A percentile compares a stretch with the other conserved stretches of the same genome.
Evolutionary conservation across 2,329 filamentous ascomycete genomes (phyloP).

Genomic region (Pezicula carpinea): DNA sequence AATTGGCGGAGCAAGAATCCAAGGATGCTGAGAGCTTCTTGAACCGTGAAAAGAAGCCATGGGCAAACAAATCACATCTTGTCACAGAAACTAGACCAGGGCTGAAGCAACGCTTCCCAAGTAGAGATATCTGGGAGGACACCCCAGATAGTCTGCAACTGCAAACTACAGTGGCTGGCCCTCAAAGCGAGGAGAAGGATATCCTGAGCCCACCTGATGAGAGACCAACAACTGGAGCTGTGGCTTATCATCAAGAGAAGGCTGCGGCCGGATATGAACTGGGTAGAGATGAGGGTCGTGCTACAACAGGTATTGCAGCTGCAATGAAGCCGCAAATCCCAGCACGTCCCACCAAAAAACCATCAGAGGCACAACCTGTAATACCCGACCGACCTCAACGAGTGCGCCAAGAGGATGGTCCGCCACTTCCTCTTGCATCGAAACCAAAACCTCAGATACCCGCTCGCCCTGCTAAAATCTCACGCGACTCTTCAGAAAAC

Average conservation of each 20-base stretch:
- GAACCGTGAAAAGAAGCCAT: constrained; percentile 45
- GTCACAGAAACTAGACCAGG: constrained; percentile 49
- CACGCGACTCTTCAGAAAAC: constrained; percentile 32
- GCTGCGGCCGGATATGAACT: constrained; percentile 16
- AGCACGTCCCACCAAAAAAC: constrained; percentile 41
- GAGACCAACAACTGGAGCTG: constrained; percentile 27
- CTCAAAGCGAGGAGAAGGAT: constrained; percentile 41
- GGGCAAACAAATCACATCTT: constrained; percentile 46
- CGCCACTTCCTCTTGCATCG: constrained; percentile 35
- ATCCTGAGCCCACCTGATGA: constrained; percentile 36
- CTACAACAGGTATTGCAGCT: constrained; percentile 32
- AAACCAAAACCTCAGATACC: constrained; percentile 58
- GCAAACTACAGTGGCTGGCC: constrained; percentile 65
- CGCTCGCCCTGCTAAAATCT: constrained; percentile 55
- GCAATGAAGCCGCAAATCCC: constrained; percentile 57
- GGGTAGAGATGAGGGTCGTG: constrained; percentile 17
- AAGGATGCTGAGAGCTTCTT: constrained; percentile 45
- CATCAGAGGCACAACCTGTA: constrained; percentile 22
- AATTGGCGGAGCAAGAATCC: constrained; percentile 55
- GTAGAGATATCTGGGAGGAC: constrained; percentile 93
- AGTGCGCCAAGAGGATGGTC: constrained; percentile 8
- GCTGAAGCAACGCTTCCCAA: constrained; percentile 73
- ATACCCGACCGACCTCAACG: constrained; percentile 24
- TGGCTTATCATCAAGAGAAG: constrained; percentile 25
- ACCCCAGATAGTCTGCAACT: constrained; percentile 77